Base-by-base conservation (phyloP, 495 filamentous ascomycete genomes). In the Tuber indicum region DNA sequence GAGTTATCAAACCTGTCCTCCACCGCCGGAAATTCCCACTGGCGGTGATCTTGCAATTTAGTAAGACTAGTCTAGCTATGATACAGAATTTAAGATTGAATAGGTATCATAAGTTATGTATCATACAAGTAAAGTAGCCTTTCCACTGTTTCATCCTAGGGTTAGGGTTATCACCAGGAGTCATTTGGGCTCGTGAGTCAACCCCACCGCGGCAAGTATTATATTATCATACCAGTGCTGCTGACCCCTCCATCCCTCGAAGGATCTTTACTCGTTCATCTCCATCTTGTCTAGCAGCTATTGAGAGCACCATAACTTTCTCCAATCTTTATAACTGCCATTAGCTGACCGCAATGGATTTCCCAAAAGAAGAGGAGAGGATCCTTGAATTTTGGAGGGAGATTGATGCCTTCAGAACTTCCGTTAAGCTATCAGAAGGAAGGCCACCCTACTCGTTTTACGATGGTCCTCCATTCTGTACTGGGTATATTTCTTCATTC, bases 291-390 rank as follows among this genome's bases (percentile, higher is more conserved):
- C 58, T 66, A 3, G 52, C 49, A n/a, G 23, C 49, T 10, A 1
- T 16, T 21, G 52, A 32, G 52, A 62, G n/a, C 58, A 66, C 12
- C 14, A 3, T 2, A 62, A n/a, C 58, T 26, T 41, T 41, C 73
- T 44, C 73, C 72, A 71, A 79, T 32, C 43, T 75, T 32, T 70
- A 32, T 32, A 73, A 47, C 52, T 43, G 45, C 41, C 12, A 10
- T 36, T 39, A 75, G 71, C 46, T 49, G 74, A 58, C 46, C 62
- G 74, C 91, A 81, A 94, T 98, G 86, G 88, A 96, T 86, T 97
- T 97, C 85, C 92, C 94, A 75, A 91, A 91, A 84, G 93, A 94
- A 84, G 95, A 98, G 88, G 92, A 94, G 86, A 86, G 85, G 75
- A 87, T 95, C 83, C 90, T 97, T 84, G 85, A 89, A 84, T 86